Evolutionary conservation across 495 filamentous ascomycete species (phyloP), one percentile per base, ranked within the genome.

Genomic region (Pyrenula aspistea): DNA sequence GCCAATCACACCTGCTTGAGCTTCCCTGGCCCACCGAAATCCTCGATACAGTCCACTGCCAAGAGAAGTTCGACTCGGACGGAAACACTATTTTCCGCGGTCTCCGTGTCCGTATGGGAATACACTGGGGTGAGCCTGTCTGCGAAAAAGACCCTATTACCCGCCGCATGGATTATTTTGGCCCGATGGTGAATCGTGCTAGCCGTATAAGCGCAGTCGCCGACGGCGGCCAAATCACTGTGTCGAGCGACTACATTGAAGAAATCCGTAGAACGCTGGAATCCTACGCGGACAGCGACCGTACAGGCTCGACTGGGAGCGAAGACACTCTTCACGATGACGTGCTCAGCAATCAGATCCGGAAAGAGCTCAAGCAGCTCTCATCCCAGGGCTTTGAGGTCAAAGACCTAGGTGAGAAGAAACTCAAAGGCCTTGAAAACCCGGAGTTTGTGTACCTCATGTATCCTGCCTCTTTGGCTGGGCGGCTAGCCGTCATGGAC

Each of bases 131-230:
- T 55, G 81, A 85, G 50, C 93, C 94, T 24, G 90, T 99, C 55
- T 94, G 89, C 62, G 93, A 97, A 65, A 84, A 85, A 25, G 93
- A 99, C 68, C 92, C 93, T 0, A 88, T 99, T 3, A 99, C 93
- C 10, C 84, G 89, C 52, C 90, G 93, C 48, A 99, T 99, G 93
- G 93, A 99, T 65, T 99, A 99, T 70, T 97, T 96, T 68, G 93
- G 93, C 10, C 93, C 94, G 0, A 97, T 99, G 89, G 93, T 99
- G 59, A 99, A 99, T 69, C 88, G 92, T 58, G 89, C 93, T 0
- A 86, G 91, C 53, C 85, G 93, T 68, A 93, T 99, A 53, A 92
- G 88, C 4, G 83, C 87, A 42, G 89, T 89, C 54, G 93, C 93
- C n/a, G 93, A 99, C 66, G 93, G 93, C 47, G 93, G 93, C 2